These are phyloP conservation scores for Sugiyamaella castrensis DNA, from an alignment of 1,139 yeast genomes.

Conservation along the genomic window DNA sequence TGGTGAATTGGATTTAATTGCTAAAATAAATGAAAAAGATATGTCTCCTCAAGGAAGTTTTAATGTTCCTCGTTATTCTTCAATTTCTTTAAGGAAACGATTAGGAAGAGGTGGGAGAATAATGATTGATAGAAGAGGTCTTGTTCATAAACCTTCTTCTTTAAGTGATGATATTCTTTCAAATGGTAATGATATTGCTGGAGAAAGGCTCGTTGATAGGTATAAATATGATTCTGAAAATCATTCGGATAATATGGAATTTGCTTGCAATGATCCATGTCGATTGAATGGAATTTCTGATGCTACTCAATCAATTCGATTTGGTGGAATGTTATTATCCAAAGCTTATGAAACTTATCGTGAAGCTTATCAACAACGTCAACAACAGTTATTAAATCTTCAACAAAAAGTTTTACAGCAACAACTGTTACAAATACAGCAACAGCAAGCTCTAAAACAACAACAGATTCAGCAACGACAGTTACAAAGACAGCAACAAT, in stretches of 20 bases:
- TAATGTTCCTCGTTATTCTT: conserved; percentile 35
- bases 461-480: conserved; percentile 25
- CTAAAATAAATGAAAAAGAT: conserved; percentile 28
- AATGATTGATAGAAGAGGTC: conserved; percentile 68
- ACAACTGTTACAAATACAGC: conserved; percentile 31
- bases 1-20: conserved; percentile 24
- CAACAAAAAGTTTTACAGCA: conserved; percentile 37
- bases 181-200: conserved; percentile 29
- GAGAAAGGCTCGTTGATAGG: conserved; percentile 59
- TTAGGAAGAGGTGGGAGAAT: conserved; percentile 68
- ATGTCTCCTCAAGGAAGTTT: conserved; percentile 26
- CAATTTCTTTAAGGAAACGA: conserved; percentile 63
- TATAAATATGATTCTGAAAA: conserved; percentile 75
- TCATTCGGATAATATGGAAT: conserved; percentile 48
- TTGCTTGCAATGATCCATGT: conserved; percentile 62
- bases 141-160: conserved; percentile 27
- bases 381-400: conserved; percentile 41
- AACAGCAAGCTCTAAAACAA: conserved; percentile 28
- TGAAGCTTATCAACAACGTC: conserved; percentile 48
- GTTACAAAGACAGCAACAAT: conserved; percentile 16
- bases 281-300: conserved; percentile 76
- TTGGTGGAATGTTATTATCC: conserved; percentile 85
- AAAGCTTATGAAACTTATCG: conserved; percentile 75
- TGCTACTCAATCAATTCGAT: conserved; percentile 84
- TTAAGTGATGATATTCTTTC: conserved; percentile 27